A percentile compares a stretch with the other conserved stretches of the same genome.
Evolutionary conservation across 495 filamentous ascomycete species (phyloP).

Genomic region (Glonium stellatum): DNA sequence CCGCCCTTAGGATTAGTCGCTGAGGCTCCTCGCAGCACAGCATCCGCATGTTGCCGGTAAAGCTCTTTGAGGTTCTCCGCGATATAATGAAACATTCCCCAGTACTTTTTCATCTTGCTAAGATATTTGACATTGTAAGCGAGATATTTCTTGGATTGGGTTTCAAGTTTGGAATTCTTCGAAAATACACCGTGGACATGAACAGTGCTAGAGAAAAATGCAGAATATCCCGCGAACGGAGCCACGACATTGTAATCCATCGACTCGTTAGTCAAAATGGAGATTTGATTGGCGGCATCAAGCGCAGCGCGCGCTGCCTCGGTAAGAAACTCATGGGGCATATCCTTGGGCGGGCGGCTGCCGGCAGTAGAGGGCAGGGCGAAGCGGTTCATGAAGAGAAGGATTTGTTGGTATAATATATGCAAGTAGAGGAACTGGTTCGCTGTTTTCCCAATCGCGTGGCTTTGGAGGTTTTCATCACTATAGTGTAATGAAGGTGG

Average conservation of each 20-base stretch:
- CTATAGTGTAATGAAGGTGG: slow-evolving; percentile 66
- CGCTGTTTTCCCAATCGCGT: slow-evolving; percentile 74
- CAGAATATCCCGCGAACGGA: slow-evolving; percentile 90
- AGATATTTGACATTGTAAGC: slow-evolving; percentile 84
- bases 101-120: slow-evolving; percentile 90
- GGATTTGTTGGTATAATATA: slow-evolving; percentile 79
- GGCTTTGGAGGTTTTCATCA: slow-evolving; percentile 73
- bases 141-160: slow-evolving; percentile 76
- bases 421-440: slow-evolving; percentile 95
- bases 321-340: slow-evolving; percentile 72
- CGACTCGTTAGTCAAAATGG: slow-evolving; percentile 70
- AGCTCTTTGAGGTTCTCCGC: slow-evolving; percentile 86
- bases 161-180: slow-evolving; percentile 65
- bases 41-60: slow-evolving; percentile 79
- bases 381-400: slow-evolving; percentile 84
- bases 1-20: slow-evolving; percentile 13
- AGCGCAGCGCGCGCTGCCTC: slow-evolving; percentile 70
- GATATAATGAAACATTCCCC: slow-evolving; percentile 98
- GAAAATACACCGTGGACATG: slow-evolving; percentile 91
- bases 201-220: slow-evolving; percentile 84
- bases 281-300: slow-evolving; percentile 85
- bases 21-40: slow-evolving; percentile 38
- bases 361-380: slow-evolving; percentile 67
- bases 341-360: slow-evolving; percentile 59
- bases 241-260: slow-evolving; percentile 75